phyloP scores from a whole-genome alignment of 108 stramenopile genomes.

The Conticribra weissflogii region DNA sequence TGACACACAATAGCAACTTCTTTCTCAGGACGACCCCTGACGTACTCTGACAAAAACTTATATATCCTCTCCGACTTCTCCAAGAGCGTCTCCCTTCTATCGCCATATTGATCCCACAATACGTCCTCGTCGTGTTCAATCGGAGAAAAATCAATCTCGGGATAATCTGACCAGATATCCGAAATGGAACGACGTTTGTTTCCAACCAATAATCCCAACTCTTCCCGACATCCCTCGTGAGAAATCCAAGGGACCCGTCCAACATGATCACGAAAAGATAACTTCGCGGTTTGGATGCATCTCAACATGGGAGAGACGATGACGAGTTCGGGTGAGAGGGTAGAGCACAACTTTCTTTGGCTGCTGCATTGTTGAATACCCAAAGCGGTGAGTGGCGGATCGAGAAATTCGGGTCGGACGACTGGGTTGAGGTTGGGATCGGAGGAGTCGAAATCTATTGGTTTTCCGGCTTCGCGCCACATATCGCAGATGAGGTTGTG shows the following conservation, averaged over 20 bases:
- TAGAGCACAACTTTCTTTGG: constrained; percentile 21
- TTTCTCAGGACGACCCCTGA: constrained; percentile 48
- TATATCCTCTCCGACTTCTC: constrained; percentile 58
- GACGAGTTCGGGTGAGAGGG: constrained; percentile 49
- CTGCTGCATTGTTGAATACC: constrained; percentile 51
- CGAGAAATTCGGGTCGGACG: constrained; percentile 57
- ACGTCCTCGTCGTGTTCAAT: constrained; percentile 55
- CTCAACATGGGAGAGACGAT: constrained; percentile 62
- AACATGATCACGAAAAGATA: constrained; percentile 47
- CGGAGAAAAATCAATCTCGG: constrained; percentile 53
- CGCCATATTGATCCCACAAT: constrained; percentile 39
- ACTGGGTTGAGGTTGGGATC: constrained; percentile 62
- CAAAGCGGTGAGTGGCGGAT: constrained; percentile 61
- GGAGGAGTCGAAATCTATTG: constrained; percentile 48
- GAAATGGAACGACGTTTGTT: constrained; percentile 58
- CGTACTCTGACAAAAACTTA: constrained; percentile 59
- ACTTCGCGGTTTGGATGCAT: constrained; percentile 64
- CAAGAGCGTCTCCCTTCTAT: constrained; percentile 35
- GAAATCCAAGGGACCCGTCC: constrained; percentile 55
- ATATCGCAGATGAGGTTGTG: constrained; percentile 68
- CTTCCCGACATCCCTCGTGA: constrained; percentile 74
- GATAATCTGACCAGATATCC: constrained; percentile 52
- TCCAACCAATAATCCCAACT: constrained; percentile 59
- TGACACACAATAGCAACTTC: constrained; percentile 68
- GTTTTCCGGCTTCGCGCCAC: constrained; percentile 41